Base-by-base conservation (phyloP, 495 filamentous ascomycete genomes). In the Tuber aestivum region DNA sequence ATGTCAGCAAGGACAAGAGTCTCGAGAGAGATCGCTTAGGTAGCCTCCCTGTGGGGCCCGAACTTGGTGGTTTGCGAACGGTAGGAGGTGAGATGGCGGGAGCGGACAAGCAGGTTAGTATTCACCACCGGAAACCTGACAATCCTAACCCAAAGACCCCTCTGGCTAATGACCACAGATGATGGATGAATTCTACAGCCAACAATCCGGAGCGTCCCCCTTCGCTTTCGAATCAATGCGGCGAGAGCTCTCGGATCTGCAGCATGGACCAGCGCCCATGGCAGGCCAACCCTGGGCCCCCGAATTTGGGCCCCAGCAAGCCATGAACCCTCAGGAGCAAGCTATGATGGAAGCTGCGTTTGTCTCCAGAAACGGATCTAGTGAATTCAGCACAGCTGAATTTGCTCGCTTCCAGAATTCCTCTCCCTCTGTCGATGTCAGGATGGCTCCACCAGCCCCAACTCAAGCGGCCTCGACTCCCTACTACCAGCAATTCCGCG, bases 111-210 rank as follows among this genome's bases (percentile, higher is more conserved):
- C 86, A 89, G 84, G 91, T 93, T 83, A 41, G 73, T 82, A 71
- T 69, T 35, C 69, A 42, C 70, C 50, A 74, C 84, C 72, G 70
- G 70, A 74, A 70, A 44, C 38, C 70, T 18, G 35, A 65, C 16
- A 35, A 65, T 35, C 27, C 16, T 32, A 65, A 35, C 27, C 56
- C 27, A 16, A 35, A 6, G 3, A 7, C 1, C 45, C 41, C 23
- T 27, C 41, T 27, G 45, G 71, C 81, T 85, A 81, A 85, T 79
- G 70, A 65, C 27, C 77, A 41, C 80, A 96, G 92, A 94, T 94
- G 91, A 92, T 97, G 91, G 92, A 97, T 82, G 91, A 94, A 50
- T 99, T 97, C 85, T 97, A 82, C 91, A 94, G 83, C 90, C 94
- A 84, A 87, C 87, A 79, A 38, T 72, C 77, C 32, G 75, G 41